Percentiles rank a stretch among this genome's conserved stretches.
Conservation (phyloP, 2,329 filamentous ascomycete species). For the Fusarium kyushuense region DNA sequence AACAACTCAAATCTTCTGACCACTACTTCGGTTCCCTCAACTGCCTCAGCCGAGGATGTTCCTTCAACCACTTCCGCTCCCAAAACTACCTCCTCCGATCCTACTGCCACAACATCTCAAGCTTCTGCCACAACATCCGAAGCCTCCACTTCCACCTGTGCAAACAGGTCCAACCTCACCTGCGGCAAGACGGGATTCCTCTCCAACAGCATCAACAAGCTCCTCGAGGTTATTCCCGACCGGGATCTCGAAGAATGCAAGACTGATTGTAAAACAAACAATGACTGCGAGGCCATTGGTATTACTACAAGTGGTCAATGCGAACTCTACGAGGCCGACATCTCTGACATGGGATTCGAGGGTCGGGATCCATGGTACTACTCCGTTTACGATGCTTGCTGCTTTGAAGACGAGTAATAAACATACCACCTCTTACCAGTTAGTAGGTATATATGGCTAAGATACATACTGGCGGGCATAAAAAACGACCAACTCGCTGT, state of each 20-base stretch:
- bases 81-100: constrained; percentile 5
- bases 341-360: constrained; percentile 15
- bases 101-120: constrained; percentile 24
- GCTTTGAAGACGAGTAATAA: constrained; percentile 18
- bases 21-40: constrained; percentile 9
- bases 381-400: constrained; percentile 31
- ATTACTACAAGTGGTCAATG: constrained; percentile 22
- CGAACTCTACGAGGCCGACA: constrained; percentile 29
- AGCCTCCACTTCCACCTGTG: constrained; percentile 13
- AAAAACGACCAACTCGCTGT: neutral
- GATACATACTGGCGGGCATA: constrained; percentile 5
- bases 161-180: constrained; percentile 9
- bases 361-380: constrained; percentile 6
- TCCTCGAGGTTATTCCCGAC: neutral
- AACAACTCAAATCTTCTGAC: neutral
- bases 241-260: constrained; percentile 15
- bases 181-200: constrained; percentile 24
- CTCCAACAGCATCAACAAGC: neutral
- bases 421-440: neutral
- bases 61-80: constrained; percentile 11
- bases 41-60: neutral
- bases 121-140: constrained; percentile 19
- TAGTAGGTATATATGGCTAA: constrained; percentile 3
- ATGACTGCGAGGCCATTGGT: constrained; percentile 28
- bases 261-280: constrained; percentile 5